phyloP scores from a whole-genome alignment of 768 basidiomycete species.

The Pilatotrama ljubarskyi region DNA sequence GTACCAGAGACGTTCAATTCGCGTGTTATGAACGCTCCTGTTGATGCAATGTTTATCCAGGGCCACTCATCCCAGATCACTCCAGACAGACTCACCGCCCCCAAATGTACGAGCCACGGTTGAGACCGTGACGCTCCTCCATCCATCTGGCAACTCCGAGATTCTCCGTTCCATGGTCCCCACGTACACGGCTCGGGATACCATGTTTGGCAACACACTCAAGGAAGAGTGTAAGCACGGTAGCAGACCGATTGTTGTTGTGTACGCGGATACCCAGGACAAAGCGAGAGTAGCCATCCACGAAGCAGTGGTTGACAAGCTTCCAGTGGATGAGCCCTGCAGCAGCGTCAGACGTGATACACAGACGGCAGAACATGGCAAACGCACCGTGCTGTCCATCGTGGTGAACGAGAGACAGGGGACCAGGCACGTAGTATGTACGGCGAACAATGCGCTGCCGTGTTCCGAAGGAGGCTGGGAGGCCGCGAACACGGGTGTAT shows the following conservation, averaged over 20 bases:
- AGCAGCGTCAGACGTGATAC: background rate
- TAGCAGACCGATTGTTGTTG: conserved; percentile 40
- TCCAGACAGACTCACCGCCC: too few species aligned
- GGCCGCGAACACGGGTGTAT: background rate
- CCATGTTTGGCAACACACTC: conserved; percentile 28
- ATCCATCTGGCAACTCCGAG: conserved; percentile 34
- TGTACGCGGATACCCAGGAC: conserved; percentile 36
- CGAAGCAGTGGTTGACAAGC: conserved; percentile 29
- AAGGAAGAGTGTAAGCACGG: conserved; percentile 38
- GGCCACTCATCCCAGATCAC: too few species aligned
- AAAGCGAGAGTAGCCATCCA: conserved; percentile 29
- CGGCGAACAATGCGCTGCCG: conserved; percentile 2
- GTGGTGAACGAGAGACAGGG: conserved; percentile 28
- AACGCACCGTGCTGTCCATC: conserved; percentile 27
- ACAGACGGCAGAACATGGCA: too few species aligned
- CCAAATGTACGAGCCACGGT: conserved; percentile 34
- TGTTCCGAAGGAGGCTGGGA: conserved; percentile 2
- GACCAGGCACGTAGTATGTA: conserved; percentile 24
- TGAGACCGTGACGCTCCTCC: conserved; percentile 34
- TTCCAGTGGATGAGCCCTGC: conserved; percentile 26
- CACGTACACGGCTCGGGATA: conserved; percentile 33
- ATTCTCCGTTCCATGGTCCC: conserved; percentile 45
- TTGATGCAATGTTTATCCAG: too few species aligned
- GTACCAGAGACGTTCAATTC: conserved; percentile 32
- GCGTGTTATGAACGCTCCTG: conserved; percentile 21